Conservation (phyloP, 495 filamentous ascomycete genomes). For the Cudoniella acicularis region DNA sequence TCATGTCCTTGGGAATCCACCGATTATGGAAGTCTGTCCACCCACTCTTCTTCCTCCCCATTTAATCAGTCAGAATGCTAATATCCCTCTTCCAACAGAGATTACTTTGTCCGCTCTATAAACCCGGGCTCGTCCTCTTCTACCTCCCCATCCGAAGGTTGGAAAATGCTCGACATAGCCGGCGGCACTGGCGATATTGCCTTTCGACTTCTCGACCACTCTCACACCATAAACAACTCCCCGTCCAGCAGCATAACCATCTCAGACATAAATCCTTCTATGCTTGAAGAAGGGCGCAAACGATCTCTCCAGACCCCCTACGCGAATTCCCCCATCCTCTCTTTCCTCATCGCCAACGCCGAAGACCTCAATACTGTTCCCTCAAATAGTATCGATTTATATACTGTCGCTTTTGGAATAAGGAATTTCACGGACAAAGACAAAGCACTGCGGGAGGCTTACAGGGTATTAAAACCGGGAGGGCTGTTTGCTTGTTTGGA, state of each 20-base stretch:
- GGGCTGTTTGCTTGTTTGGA: constrained; percentile 97
- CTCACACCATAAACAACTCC: constrained; percentile 78
- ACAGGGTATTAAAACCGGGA: constrained; percentile 86
- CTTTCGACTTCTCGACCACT: constrained; percentile 91
- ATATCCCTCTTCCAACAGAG: constrained; percentile 39
- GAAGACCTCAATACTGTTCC: constrained; percentile 64
- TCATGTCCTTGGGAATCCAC: constrained; percentile 97
- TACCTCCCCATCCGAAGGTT: constrained; percentile 40
- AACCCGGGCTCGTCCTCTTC: constrained; percentile 69
- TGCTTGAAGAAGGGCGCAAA: constrained; percentile 84
- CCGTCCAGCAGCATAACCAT: constrained; percentile 76
- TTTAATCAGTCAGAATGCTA: not conserved
- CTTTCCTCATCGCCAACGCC: constrained; percentile 89
- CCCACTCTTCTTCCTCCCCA: not conserved
- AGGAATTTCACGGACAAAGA: constrained; percentile 92
- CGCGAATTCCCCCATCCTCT: constrained; percentile 49
- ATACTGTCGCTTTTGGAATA: constrained; percentile 97
- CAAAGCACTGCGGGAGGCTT: constrained; percentile 72
- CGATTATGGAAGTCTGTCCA: constrained; percentile 74
- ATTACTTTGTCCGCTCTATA: constrained; percentile 88
- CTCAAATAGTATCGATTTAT: constrained; percentile 70
- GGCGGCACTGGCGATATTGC: constrained; percentile 98
- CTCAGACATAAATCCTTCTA: constrained; percentile 90
- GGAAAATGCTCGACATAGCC: constrained; percentile 93
- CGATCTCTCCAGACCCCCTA: constrained; percentile 60